Base-by-base conservation (phyloP, 495 filamentous ascomycete species). In the Hypoxylon lienhwacheense region DNA sequence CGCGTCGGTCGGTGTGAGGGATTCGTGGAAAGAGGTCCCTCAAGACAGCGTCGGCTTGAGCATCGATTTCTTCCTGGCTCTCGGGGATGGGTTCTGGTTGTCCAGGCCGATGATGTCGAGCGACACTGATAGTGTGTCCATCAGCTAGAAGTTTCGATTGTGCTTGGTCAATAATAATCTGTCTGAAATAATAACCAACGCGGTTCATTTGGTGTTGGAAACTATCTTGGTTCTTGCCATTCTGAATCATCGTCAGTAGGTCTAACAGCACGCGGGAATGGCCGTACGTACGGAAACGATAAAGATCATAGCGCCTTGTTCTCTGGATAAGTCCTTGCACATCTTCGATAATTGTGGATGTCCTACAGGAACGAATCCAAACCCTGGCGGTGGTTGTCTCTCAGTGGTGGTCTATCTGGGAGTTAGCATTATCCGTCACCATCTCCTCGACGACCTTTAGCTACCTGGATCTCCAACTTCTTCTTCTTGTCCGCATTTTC, bases 1-100 rank as follows among this genome's bases (percentile, higher is more conserved):
- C 73, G 45, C 83, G 76, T n/a, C 90, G 70, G 68, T 95, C 90
- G 25, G 79, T 78, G 33, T 87, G 73, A 1, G 91, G 91, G 53
- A 97, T 92, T 43, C 88, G 84, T 0, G 91, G 91, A 64, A 95
- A 96, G 7, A 95, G 72, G 60, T 97, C 91, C 49, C 75, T 79
- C 21, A 97, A 81, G 0, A 87, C 84, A 16, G 80, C 81, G 65
- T 85, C 77, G 48, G 89, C 87, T 66, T 91, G 85, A 22, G 77
- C 79, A 58, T 88, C 84, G 52, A 90, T 84, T 28, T 83, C 83
- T 12, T 75, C 75, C 64, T 88, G 88, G 12, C 66, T 69, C 36
- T 74, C 69, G 1, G 78, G 79, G 41, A 82, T 78, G 6, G 78
- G 76, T 56, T 81, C 78, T 2, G 76, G 75, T 14, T 48, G 47